Base-by-base conservation (phyloP, 768 basidiomycete species). In the Suillus occidentalis region DNA sequence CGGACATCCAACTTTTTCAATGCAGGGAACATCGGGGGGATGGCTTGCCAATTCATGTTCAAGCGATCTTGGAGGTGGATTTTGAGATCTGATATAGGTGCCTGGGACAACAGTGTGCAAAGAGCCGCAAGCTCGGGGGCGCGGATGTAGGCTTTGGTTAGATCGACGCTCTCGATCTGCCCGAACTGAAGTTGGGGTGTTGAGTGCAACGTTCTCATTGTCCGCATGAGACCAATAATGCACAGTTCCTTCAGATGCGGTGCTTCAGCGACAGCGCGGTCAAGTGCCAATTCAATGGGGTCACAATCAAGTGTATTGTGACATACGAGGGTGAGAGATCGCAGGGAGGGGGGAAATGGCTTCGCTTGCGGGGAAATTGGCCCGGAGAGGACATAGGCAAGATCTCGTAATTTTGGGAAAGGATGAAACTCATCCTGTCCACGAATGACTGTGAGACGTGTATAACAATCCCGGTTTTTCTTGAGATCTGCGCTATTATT, bases 261-360 rank as follows among this genome's bases (percentile, higher is more conserved):
- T 22, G 28, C 40, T 22, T 65, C 40, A 18, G 20, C 20, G 18
- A 49, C 53, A 16, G 37, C 50, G 45, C 62, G 40, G 36, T 43
- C 34, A 43, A 65, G 47, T 20, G 22, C 39, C 20, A 39, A 10
- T 56, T 40, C 53, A 36, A 56, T 42, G 18, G 36, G 43, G 25
- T 65, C 61, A 53, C 25, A 34, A 12, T 65, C 61, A 34, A 36
- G 28, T n/a, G 36, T 34, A n/a, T n/a, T 39, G 47, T 9, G 28
- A 36, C 61, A 63, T 20, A 39, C 36, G 49, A 65, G 55, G 39
- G 36, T 65, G 6, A 65, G 60, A 34, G 60, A 62, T 53, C 50
- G 64, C 20, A 65, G 25, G 39, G 36, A 61, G 45, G 60, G 34
- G 13, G 64, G 64, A 28, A 65, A 53, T 62, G 61, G 49, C 31